Conservation (phyloP, 306 rosid species). For the Cicer chorassanicum region DNA sequence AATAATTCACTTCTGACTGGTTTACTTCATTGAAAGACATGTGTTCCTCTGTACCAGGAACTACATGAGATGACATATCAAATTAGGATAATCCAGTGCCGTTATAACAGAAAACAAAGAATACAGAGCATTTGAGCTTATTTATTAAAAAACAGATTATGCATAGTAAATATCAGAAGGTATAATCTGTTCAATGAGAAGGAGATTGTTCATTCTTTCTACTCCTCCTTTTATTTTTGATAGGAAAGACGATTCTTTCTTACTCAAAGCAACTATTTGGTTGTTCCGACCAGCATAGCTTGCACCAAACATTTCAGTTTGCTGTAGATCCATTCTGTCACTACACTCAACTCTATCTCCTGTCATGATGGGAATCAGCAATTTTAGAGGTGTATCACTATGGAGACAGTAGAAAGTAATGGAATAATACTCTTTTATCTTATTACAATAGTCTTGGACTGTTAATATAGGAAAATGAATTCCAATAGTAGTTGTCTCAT, state of each 20-base stretch:
- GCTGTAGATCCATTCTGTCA: slow-evolving; percentile 30
- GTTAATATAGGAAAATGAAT: too few species aligned
- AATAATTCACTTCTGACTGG: slow-evolving; percentile 43
- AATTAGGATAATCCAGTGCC: slow-evolving; percentile 23
- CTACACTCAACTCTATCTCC: slow-evolving; percentile 44
- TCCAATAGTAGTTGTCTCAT: too few species aligned
- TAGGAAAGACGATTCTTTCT: slow-evolving; percentile 34
- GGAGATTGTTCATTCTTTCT: slow-evolving; percentile 37
- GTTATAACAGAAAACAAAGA: slow-evolving; percentile 32
- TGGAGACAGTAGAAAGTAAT: slow-evolving; percentile 5
- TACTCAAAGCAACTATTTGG: slow-evolving; percentile 41
- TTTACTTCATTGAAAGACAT: slow-evolving; percentile 45
- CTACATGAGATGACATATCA: slow-evolving; percentile 44
- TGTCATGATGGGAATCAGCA: slow-evolving; percentile 43
- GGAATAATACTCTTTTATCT: too few species aligned
- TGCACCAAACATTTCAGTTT: slow-evolving; percentile 43
- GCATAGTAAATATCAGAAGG: slow-evolving; percentile 1
- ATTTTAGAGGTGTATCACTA: slow-evolving; percentile 28
- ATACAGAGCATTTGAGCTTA: slow-evolving; percentile 30
- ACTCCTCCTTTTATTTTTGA: slow-evolving; percentile 27
- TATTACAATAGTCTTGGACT: too few species aligned
- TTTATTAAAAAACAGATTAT: slow-evolving; percentile 18
- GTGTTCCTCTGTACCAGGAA: slow-evolving; percentile 44
- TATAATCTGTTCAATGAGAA: slow-evolving; percentile 30
- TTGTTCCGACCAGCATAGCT: slow-evolving; percentile 42